Evolutionary conservation across 495 filamentous ascomycete genomes (phyloP).

Genomic region (Monascus purpureus): DNA sequence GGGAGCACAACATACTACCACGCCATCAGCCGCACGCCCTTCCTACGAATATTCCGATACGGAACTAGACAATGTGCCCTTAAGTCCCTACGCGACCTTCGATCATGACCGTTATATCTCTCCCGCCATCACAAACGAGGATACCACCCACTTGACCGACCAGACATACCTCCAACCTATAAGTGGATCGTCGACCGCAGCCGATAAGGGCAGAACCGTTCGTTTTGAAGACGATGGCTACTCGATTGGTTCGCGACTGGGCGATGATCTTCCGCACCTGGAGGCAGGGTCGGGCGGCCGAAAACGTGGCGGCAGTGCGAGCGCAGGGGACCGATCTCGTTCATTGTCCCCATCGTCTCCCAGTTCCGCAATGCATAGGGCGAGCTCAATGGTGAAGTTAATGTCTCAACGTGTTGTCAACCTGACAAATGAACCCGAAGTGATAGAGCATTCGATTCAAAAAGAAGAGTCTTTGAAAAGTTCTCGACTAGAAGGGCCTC

Average conservation of each 20-base stretch:
- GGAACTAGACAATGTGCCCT: slow-evolving; percentile 18
- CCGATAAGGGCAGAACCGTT: slow-evolving; percentile 45
- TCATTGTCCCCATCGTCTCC: slow-evolving; percentile 55
- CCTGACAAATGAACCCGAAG: slow-evolving; percentile 75
- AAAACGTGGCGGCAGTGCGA: slow-evolving; percentile 33
- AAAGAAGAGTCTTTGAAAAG: slow-evolving; percentile 47
- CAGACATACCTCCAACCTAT: slow-evolving; percentile 50
- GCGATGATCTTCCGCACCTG: slow-evolving; percentile 45
- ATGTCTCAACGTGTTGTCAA: slow-evolving; percentile 98
- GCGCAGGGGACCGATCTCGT: slow-evolving; percentile 37
- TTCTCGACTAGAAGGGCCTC: slow-evolving; percentile 38
- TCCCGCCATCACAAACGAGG: slow-evolving; percentile 39
- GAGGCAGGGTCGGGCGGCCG: slow-evolving; percentile 37
- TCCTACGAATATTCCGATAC: slow-evolving; percentile 13
- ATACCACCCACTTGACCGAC: slow-evolving; percentile 53
- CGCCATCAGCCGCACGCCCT: slow-evolving; percentile 9
- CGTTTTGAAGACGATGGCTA: slow-evolving; percentile 22
- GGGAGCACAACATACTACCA: slow-evolving; percentile 15
- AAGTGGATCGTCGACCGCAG: slow-evolving; percentile 41
- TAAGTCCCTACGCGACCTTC: slow-evolving; percentile 13
- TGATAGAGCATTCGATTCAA: slow-evolving; percentile 60
- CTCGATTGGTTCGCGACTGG: slow-evolving; percentile 34
- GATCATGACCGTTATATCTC: slow-evolving; percentile 38
- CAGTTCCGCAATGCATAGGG: slow-evolving; percentile 53
- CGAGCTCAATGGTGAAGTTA: slow-evolving; percentile 85